phyloP scores from a whole-genome alignment of 2,329 filamentous ascomycete species.

The Hymenoscyphus scutula region DNA sequence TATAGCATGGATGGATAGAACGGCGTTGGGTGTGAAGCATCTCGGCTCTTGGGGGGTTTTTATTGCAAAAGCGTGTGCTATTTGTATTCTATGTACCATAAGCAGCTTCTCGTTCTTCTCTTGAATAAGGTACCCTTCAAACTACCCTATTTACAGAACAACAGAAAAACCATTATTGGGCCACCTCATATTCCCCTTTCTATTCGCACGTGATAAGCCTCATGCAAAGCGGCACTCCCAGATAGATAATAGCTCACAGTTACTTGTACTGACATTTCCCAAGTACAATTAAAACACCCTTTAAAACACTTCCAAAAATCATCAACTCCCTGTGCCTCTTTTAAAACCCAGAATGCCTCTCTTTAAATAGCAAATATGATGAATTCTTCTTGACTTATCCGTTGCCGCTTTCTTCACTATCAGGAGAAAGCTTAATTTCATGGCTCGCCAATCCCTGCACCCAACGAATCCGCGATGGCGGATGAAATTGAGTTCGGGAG shows the following conservation, averaged over 20 bases:
- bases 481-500: no score
- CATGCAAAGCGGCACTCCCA: no score
- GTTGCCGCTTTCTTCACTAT: conserved; percentile 4
- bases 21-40: background rate
- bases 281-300: no score
- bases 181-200: no score
- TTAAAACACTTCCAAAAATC: no score
- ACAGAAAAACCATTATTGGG: no score
- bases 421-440: background rate
- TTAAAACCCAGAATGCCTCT: no score
- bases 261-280: no score
- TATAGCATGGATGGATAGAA: conserved; percentile 6
- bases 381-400: background rate
- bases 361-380: background rate
- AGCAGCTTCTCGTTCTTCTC: background rate
- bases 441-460: background rate
- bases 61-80: background rate
- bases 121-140: background rate
- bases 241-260: no score
- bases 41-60: conserved; percentile 4
- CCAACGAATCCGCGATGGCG: background rate
- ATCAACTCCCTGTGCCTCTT: no score
- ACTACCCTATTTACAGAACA: background rate
- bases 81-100: background rate
- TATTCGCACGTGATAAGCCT: no score